Conservation (phyloP, 345 rosid genomes). For the Lenwebbia sp. region DNA sequence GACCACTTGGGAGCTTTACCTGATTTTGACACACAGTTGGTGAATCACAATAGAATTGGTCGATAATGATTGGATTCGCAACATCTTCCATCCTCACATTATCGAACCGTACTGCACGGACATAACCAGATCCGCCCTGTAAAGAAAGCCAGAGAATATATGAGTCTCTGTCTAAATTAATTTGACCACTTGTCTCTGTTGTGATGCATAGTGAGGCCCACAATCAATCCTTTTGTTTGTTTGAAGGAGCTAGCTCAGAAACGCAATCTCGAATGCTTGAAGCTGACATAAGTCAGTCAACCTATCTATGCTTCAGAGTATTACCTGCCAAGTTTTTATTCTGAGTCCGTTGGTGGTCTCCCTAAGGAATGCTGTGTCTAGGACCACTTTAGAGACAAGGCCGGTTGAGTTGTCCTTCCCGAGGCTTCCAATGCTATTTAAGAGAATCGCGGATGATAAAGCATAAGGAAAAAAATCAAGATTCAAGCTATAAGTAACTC, state of each 20-base stretch:
- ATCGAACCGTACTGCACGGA: conserved; percentile 68
- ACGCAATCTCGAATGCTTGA: background rate
- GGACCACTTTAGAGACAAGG: conserved; percentile 68
- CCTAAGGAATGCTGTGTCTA: conserved; percentile 70
- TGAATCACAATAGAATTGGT: conserved; percentile 97
- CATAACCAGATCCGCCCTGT: conserved; percentile 93
- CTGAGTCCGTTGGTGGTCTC: conserved; percentile 88
- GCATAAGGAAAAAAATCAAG: background rate
- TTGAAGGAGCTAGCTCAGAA: background rate
- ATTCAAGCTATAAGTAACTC: background rate
- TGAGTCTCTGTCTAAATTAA: background rate
- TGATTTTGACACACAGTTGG: conserved; percentile 69
- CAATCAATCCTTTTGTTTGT: background rate
- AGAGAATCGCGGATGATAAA: background rate
- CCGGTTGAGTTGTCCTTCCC: conserved; percentile 76
- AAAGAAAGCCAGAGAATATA: background rate
- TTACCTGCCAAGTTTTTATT: conserved; percentile 99
- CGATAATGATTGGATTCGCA: conserved; percentile 80
- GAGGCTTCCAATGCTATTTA: conserved; percentile 80
- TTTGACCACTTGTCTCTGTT: background rate
- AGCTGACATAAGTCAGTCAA: background rate
- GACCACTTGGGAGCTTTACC: conserved; percentile 23
- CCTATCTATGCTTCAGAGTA: background rate
- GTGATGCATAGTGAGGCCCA: background rate
- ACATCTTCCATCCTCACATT: conserved; percentile 79